Conservation (phyloP, 1,139 yeast genomes). For the Lodderomyces parapsilosis region DNA sequence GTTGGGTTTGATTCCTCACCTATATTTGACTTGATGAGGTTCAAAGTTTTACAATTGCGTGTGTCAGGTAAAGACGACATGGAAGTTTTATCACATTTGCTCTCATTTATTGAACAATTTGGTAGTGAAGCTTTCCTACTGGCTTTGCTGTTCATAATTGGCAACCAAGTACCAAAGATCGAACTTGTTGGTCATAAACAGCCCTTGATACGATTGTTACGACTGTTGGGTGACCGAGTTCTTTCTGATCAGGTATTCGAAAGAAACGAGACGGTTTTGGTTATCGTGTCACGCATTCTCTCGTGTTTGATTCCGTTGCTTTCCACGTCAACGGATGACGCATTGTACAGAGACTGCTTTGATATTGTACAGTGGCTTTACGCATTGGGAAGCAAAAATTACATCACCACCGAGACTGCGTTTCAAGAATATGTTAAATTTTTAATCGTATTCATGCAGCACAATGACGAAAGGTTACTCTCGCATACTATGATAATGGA, state of each 20-base stretch:
- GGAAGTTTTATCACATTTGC: slow-evolving; percentile 5
- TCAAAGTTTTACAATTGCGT: not conserved
- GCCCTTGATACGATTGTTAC: slow-evolving; percentile 17
- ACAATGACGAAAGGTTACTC: slow-evolving; percentile 11
- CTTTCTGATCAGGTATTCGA: slow-evolving; percentile 29
- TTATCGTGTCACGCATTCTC: slow-evolving; percentile 26
- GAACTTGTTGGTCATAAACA: slow-evolving; percentile 3
- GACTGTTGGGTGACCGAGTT: slow-evolving; percentile 32
- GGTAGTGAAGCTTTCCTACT: slow-evolving; percentile 7
- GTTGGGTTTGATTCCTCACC: not conserved
- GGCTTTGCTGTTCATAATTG: slow-evolving; percentile 9
- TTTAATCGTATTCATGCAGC: slow-evolving; percentile 14
- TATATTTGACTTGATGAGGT: slow-evolving; percentile 4
- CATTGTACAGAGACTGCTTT: slow-evolving; percentile 27
- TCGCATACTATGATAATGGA: slow-evolving; percentile 6
- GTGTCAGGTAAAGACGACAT: slow-evolving; percentile 4
- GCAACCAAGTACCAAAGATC: slow-evolving; percentile 1
- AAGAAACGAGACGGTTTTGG: slow-evolving; percentile 33
- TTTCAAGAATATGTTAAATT: slow-evolving; percentile 20
- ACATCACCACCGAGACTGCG: slow-evolving; percentile 25
- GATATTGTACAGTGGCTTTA: slow-evolving; percentile 37
- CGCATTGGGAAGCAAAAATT: slow-evolving; percentile 27
- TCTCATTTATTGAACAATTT: slow-evolving; percentile 9
- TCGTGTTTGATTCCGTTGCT: slow-evolving; percentile 15
- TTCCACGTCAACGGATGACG: slow-evolving; percentile 12